phyloP scores from a whole-genome alignment of 2,329 filamentous ascomycete species.

The Neophaeococcomyces mojaviensis region DNA sequence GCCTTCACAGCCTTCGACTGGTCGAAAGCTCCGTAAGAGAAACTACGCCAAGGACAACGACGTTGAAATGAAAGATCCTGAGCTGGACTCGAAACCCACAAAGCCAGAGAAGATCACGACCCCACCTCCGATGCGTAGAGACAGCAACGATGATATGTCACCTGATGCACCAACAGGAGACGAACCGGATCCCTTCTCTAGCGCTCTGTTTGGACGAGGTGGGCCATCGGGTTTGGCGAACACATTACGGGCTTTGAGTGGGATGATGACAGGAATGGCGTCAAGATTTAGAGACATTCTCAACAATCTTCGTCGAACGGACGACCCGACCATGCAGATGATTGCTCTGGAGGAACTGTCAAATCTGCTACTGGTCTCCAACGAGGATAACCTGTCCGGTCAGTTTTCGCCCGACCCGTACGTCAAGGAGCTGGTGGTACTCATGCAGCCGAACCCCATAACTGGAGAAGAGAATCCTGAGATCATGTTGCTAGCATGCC shows the following conservation, averaged over 20 bases:
- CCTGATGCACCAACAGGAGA: constrained; percentile 42
- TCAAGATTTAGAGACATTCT: constrained; percentile 71
- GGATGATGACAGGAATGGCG: constrained; percentile 83
- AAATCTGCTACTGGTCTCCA: constrained; percentile 86
- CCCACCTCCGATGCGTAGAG: constrained; percentile 35
- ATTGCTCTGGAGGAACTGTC: constrained; percentile 90
- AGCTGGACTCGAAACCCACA: constrained; percentile 36
- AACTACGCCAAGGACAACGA: constrained; percentile 53
- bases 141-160: constrained; percentile 43
- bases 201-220: constrained; percentile 58
- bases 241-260: constrained; percentile 77
- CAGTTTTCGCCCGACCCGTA: constrained; percentile 92
- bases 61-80: constrained; percentile 62
- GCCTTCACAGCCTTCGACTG: constrained; percentile 11
- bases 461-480: constrained; percentile 86
- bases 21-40: constrained; percentile 48
- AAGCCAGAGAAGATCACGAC: constrained; percentile 41
- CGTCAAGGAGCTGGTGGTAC: constrained; percentile 81
- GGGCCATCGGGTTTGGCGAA: constrained; percentile 62
- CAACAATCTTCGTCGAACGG: constrained; percentile 68
- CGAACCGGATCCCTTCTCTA: constrained; percentile 55
- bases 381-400: constrained; percentile 90
- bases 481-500: constrained; percentile 92
- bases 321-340: constrained; percentile 78
- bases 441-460: constrained; percentile 82